These are phyloP conservation scores for Williopsis jadinii DNA, from an alignment of 1,139 yeast genomes.

Conservation along the genomic window DNA sequence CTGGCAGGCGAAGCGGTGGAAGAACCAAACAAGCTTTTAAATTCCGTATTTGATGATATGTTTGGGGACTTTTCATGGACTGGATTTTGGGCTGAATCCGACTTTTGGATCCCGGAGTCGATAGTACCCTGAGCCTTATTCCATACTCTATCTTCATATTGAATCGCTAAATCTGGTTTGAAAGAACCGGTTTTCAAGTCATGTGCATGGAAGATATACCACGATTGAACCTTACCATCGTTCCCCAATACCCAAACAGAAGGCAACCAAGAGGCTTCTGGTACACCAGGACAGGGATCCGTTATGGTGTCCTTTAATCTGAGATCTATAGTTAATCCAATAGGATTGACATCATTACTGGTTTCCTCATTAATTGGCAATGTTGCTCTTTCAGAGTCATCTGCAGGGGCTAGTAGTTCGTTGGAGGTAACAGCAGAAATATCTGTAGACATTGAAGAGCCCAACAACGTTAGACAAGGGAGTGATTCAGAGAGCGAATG, in stretches of 20 bases:
- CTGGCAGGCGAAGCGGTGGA: no score
- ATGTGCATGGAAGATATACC: conserved; percentile 55
- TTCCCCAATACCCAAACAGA: conserved; percentile 55
- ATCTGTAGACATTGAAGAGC: conserved; percentile 61
- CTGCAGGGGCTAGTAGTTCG: conserved; percentile 37
- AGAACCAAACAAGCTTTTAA: no score
- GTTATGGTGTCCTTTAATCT: conserved; percentile 35
- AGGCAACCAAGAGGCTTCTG: conserved; percentile 53
- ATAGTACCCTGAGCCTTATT: no score
- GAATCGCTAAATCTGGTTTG: conserved; percentile 14
- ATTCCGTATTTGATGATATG: no score
- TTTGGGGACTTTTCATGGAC: no score
- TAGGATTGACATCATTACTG: conserved; percentile 61
- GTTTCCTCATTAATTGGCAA: conserved; percentile 62
- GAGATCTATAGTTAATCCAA: conserved; percentile 62
- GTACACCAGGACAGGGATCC: conserved; percentile 55
- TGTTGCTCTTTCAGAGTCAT: conserved; percentile 65
- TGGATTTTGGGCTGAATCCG: no score
- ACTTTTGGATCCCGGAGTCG: no score
- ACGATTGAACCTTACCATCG: conserved; percentile 52
- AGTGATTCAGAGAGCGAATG: conserved; percentile 36
- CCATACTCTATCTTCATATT: conserved; percentile 12
- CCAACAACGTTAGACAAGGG: conserved; percentile 34
- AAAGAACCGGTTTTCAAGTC: conserved; percentile 34
- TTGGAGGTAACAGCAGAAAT: conserved; percentile 36